A percentile compares a stretch with the other conserved stretches of the same genome.
phyloP scores from a whole-genome alignment of 2,329 filamentous ascomycete species.

The Sclerotinia spermophila region DNA sequence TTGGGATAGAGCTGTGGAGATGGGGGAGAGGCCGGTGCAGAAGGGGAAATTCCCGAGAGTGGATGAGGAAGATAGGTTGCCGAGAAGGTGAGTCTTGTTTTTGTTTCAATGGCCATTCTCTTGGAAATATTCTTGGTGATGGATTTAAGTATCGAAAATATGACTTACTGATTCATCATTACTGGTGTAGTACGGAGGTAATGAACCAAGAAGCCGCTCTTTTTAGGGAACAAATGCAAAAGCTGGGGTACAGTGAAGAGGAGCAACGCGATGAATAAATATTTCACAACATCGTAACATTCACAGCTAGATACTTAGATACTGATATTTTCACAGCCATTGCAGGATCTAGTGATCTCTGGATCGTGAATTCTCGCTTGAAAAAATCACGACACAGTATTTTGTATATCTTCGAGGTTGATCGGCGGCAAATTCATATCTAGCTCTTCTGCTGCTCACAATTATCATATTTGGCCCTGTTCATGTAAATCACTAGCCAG shows the following conservation, averaged over 20 bases:
- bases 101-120: neutral
- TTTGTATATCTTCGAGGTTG: neutral
- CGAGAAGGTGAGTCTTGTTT: slow-evolving; percentile 44
- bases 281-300: neutral
- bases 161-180: neutral
- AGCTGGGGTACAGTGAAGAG: neutral
- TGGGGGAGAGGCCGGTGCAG: slow-evolving; percentile 45
- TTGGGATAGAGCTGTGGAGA: slow-evolving; percentile 61
- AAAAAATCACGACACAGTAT: neutral
- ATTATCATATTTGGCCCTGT: neutral
- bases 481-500: neutral
- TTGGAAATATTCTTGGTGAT: no score
- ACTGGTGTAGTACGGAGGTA: slow-evolving; percentile 52
- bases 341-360: neutral
- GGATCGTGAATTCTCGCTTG: neutral
- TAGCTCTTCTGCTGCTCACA: neutral
- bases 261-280: neutral
- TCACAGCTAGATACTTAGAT: neutral
- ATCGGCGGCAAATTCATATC: neutral
- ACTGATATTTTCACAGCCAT: neutral
- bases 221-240: slow-evolving; percentile 33
- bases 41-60: slow-evolving; percentile 62
- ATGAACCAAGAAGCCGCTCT: slow-evolving; percentile 73
- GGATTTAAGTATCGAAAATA: neutral
- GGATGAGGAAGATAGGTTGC: slow-evolving; percentile 65